Conservation (phyloP, 2,329 filamentous ascomycete species). For the Chrysoporthe puriensis region DNA sequence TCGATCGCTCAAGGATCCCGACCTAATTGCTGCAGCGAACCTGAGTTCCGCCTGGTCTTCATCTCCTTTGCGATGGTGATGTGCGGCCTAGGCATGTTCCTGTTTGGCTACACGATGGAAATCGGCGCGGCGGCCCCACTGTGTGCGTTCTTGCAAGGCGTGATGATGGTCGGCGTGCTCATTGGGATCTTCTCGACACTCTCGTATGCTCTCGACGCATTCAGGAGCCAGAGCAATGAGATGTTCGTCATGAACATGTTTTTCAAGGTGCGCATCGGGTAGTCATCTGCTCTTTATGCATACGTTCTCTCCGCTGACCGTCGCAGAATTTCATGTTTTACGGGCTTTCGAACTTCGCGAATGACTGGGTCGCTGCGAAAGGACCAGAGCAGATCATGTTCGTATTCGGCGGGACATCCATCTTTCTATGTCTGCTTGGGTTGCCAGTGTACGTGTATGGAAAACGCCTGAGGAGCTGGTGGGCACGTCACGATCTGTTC, state of each 20-base stretch:
- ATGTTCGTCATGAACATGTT: slow-evolving; percentile 49
- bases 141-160: slow-evolving; percentile 39
- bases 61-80: slow-evolving; percentile 36
- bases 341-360: slow-evolving; percentile 39
- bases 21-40: slow-evolving; percentile 34
- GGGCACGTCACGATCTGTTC: slow-evolving; percentile 6
- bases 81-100: slow-evolving; percentile 38
- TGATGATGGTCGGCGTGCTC: slow-evolving; percentile 33
- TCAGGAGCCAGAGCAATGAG: slow-evolving; percentile 44
- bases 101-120: slow-evolving; percentile 39
- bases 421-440: slow-evolving; percentile 9
- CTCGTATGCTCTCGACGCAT: slow-evolving; percentile 44
- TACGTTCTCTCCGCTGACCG: not conserved
- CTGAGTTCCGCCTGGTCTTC: slow-evolving; percentile 44
- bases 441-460: slow-evolving; percentile 23
- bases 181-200: slow-evolving; percentile 38
- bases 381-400: slow-evolving; percentile 44
- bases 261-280: slow-evolving; percentile 42
- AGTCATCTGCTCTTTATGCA: not conserved
- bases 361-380: slow-evolving; percentile 43
- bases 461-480: slow-evolving; percentile 20
- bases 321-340: slow-evolving; percentile 9
- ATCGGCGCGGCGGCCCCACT: slow-evolving; percentile 34
- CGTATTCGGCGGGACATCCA: slow-evolving; percentile 37
- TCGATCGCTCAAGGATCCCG: not conserved